Base-by-base conservation (phyloP, 495 filamentous ascomycete species). In the Articulospora tetracladia region DNA sequence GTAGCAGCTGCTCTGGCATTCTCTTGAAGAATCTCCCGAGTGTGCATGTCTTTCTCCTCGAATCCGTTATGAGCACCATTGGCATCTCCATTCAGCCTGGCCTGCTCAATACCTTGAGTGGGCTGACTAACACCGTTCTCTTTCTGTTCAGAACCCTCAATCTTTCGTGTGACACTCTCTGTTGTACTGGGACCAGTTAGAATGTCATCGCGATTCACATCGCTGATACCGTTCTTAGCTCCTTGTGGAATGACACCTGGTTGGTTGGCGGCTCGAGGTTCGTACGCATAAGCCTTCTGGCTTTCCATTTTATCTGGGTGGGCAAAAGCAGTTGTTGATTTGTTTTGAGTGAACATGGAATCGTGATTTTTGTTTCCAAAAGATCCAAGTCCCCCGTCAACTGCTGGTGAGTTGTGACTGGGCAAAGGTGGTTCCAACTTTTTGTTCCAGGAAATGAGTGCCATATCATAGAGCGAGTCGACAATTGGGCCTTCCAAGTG, bases 401-500 rank as follows among this genome's bases (percentile, higher is more conserved):
- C 69, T 2, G 85, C 85, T 0, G 87, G 80, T 0, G 74, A 76
- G 11, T 72, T 66, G 22, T 80, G 69, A 55, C 77, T 79, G 0
- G 87, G 86, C 1, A 91, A 64, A 1, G 85, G 77, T 1, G 89
- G 85, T 1, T 87, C 72, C 11, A 90, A 65, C 17, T 76, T 72
- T 53, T 84, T 87, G 48, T 85, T 76, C 88, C 87, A 93, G 0
- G 86, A 86, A 7, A 91, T 76, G 34, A 93, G 70, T 3, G 84
- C 84, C 55, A 82, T 82, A 59, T 93, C 89, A 62, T 90, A 92
- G 34, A 93, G 66, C 1, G 81, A 80, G 67, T 92, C 87, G 0
- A 92, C 88, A 60, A 91, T 86, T 0, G 88, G 84, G 0, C 89
- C 89, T 68, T 93, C 88, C 13, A 92, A 64, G 32, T 89, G 86